phyloP scores from a whole-genome alignment of 2,329 filamentous ascomycete species.

The Colletotrichum sojae region DNA sequence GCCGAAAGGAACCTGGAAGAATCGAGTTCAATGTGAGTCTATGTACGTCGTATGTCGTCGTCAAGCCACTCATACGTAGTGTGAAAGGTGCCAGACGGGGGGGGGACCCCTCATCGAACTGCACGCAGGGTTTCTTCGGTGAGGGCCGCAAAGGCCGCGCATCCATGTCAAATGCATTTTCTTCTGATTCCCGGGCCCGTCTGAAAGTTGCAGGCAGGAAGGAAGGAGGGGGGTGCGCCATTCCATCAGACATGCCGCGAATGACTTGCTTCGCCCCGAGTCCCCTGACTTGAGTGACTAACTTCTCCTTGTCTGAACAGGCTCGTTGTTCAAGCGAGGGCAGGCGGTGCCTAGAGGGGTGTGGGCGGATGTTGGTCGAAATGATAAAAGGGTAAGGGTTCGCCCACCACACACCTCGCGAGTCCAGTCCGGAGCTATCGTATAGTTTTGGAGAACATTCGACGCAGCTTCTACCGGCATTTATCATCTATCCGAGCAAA shows the following conservation, averaged over 20 bases:
- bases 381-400: constrained; percentile 38
- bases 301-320: neutral
- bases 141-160: too few species aligned
- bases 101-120: too few species aligned
- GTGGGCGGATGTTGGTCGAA: neutral
- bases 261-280: constrained; percentile 30
- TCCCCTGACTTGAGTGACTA: constrained; percentile 20
- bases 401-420: constrained; percentile 21
- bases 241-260: constrained; percentile 18
- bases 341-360: neutral
- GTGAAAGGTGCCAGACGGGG: too few species aligned
- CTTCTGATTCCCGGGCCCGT: constrained; percentile 26
- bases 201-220: constrained; percentile 4
- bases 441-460: constrained; percentile 31
- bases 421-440: constrained; percentile 4
- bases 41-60: too few species aligned
- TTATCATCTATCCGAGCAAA: constrained; percentile 1
- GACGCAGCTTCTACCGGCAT: constrained; percentile 25
- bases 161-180: neutral
- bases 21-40: neutral
- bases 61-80: neutral
- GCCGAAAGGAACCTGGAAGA: constrained; percentile 28
- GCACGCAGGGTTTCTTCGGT: too few species aligned
- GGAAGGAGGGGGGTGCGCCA: constrained; percentile 3
- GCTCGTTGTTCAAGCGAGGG: neutral